Base-by-base conservation (phyloP, 805 yeast genomes). In the Saturnispora halmiae region DNA sequence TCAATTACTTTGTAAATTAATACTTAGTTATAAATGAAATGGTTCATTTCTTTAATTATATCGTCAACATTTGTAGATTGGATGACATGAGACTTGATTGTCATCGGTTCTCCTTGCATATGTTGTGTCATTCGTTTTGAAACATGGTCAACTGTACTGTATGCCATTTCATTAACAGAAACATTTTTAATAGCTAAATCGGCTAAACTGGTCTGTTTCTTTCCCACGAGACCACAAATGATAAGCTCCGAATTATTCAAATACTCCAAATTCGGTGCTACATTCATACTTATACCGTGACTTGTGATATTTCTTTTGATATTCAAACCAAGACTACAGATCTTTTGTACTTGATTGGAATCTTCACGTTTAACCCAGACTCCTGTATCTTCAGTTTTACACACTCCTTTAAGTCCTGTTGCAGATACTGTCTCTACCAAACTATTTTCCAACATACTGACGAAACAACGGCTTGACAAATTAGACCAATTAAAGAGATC, bases 281-380 rank as follows among this genome's bases (percentile, higher is more conserved):
- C 79, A 55, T 92, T 92, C 33, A 92, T 70, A 1, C 90, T 84
- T 13, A 90, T 67, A 0, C 99, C 98, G 62, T 88, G 95, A 1
- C 92, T 77, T 0, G 96, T 85, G 25, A 92, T 71, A 10, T 82
- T 77, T 43, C 96, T 65, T 46, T 86, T 79, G 6, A 90, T 79
- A 52, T 86, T 87, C 38, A 90, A 77, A 0, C 98, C 98, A 4
- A 94, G 73, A 19, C 96, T 82, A 1, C 95, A 88, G 25, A 92
- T 80, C 58, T 92, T 88, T 24, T 61, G 53, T n/a, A n/a, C n/a
- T n/a, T n/a, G n/a, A n/a, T n/a, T n/a, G n/a, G n/a, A n/a, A n/a
- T n/a, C n/a, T n/a, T n/a, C n/a, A n/a, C n/a, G n/a, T n/a, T n/a
- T n/a, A 28, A 80, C 66, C 96, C 96, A 90, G 3, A 90, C 95